Percentiles rank a stretch among this genome's conserved stretches.
These are phyloP conservation scores for Rosellinia necatrix DNA, from an alignment of 2,329 filamentous ascomycete genomes.

Conservation along the genomic window DNA sequence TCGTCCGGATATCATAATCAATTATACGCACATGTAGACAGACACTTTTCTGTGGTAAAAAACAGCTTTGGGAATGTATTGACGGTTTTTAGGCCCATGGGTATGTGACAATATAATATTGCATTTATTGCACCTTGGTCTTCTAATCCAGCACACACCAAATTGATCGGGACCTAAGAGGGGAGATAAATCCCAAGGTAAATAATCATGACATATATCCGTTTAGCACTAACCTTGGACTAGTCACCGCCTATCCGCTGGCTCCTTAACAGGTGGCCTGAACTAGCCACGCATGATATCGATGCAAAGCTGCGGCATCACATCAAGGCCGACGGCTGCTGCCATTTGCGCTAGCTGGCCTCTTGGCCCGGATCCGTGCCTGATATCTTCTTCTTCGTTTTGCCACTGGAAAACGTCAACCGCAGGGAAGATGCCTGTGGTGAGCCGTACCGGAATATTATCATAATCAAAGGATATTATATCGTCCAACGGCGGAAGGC, in stretches of 20 bases:
- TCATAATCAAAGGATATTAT: slow-evolving; percentile 63
- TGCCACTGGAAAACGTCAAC: slow-evolving; percentile 60
- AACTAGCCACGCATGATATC: slow-evolving; percentile 42
- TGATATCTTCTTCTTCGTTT: slow-evolving; percentile 52
- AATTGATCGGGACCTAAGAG: background rate
- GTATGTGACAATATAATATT: background rate
- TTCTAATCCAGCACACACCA: background rate
- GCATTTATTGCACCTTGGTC: background rate
- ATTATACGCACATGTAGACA: too few relatives aligned
- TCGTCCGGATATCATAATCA: too few relatives aligned
- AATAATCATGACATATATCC: background rate
- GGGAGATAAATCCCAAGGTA: background rate
- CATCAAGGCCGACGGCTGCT: slow-evolving; percentile 66
- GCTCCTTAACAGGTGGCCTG: background rate
- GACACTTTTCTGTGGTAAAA: too few relatives aligned
- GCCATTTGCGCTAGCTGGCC: slow-evolving; percentile 69
- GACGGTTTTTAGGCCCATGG: background rate
- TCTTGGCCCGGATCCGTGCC: slow-evolving; percentile 51
- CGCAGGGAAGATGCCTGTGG: slow-evolving; percentile 32
- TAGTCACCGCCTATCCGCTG: background rate
- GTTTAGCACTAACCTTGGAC: background rate
- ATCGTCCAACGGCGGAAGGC: slow-evolving; percentile 60
- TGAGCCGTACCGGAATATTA: slow-evolving; percentile 59
- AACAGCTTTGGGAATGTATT: background rate
- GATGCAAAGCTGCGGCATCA: slow-evolving; percentile 61